These are phyloP conservation scores for Elaeis guineensis DNA, from an alignment of 176 grass and related monocot species.

Conservation along the genomic window DNA sequence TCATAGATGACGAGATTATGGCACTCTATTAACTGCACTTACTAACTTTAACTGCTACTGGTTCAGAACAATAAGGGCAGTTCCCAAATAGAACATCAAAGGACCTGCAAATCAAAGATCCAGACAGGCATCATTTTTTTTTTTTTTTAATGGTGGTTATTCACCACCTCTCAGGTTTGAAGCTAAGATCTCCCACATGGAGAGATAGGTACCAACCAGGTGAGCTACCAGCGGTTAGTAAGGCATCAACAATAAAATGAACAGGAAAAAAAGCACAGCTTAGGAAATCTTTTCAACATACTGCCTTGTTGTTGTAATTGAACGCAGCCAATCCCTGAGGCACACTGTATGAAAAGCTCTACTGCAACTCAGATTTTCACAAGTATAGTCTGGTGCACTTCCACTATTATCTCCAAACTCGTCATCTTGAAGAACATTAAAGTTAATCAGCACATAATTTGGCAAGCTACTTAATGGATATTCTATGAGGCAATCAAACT, in stretches of 20 bases:
- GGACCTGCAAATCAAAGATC: constrained; percentile 29
- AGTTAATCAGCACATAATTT: no score
- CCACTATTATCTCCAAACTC: constrained; percentile 67
- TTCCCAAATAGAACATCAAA: constrained; percentile 77
- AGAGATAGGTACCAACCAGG: no score
- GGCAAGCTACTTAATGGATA: no score
- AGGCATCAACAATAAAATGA: no score
- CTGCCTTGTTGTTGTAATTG: constrained; percentile 79
- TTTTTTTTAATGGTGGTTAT: no score
- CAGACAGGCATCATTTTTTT: no score
- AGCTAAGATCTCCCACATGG: no score
- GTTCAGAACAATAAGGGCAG: constrained; percentile 74
- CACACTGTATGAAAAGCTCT: constrained; percentile 67
- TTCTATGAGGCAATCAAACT: neutral
- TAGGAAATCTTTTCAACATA: constrained; percentile 23
- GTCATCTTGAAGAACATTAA: constrained; percentile 44
- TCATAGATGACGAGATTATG: no score
- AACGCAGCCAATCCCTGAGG: constrained; percentile 65
- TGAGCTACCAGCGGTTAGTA: no score
- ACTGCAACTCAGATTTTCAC: constrained; percentile 56
- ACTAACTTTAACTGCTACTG: constrained; percentile 37
- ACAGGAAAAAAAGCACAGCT: no score
- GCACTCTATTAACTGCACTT: no score
- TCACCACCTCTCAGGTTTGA: no score
- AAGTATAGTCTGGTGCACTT: constrained; percentile 41